Evolutionary conservation across 176 grass and related monocot species (phyloP).

Genomic region (Cocos nucifera): DNA sequence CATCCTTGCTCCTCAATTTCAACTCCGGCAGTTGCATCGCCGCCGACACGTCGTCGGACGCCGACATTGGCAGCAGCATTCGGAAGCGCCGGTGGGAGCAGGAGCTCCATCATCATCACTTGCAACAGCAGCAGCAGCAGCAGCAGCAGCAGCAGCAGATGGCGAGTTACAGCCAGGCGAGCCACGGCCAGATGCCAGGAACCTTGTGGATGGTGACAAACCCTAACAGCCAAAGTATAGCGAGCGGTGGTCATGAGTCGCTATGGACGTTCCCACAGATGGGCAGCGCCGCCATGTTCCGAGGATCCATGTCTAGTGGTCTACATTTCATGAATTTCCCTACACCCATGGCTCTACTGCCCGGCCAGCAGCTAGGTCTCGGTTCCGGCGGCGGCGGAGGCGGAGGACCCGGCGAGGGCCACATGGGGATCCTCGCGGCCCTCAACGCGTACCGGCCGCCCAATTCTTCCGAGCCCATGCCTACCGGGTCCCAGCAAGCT

Average conservation of each 20-base stretch:
- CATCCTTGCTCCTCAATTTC: constrained; percentile 17
- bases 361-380: constrained; percentile 38
- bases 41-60: background rate
- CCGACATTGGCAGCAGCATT: background rate
- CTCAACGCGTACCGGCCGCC: constrained; percentile 55
- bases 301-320: constrained; percentile 43
- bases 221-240: constrained; percentile 8
- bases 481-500: constrained; percentile 28
- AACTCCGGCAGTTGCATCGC: constrained; percentile 16
- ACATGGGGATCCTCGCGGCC: constrained; percentile 33
- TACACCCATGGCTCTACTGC: constrained; percentile 34
- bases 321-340: constrained; percentile 57
- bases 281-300: constrained; percentile 44
- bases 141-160: constrained; percentile 6
- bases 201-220: constrained; percentile 25
- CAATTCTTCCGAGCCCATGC: constrained; percentile 31
- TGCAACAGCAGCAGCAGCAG: constrained; percentile 1
- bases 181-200: background rate
- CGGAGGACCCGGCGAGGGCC: constrained; percentile 14
- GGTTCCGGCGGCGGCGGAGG: background rate
- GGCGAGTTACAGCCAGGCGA: constrained; percentile 21
- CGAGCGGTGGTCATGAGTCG: background rate
- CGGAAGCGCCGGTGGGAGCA: constrained; percentile 17
- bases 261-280: constrained; percentile 18
- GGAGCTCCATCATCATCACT: background rate